These are phyloP conservation scores for Apophysomyces ossiformis DNA, from an alignment of 371 early-diverging fungal genomes.

Conservation along the genomic window DNA sequence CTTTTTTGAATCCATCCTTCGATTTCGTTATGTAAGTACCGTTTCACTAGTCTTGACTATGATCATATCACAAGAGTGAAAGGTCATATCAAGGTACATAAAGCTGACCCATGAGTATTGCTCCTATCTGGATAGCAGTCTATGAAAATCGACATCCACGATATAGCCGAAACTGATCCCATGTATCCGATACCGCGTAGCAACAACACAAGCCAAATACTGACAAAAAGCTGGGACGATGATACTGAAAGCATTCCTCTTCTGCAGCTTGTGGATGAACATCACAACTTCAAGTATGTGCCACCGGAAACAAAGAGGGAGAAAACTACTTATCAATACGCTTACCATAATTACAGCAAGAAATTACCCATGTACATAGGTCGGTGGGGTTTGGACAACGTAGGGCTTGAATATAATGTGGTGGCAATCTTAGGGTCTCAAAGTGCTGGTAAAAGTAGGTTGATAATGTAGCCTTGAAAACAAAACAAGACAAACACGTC, in stretches of 20 bases:
- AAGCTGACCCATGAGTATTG: not conserved
- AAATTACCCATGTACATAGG: slow-evolving; percentile 75
- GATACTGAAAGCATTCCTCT: slow-evolving; percentile 53
- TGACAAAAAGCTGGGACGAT: slow-evolving; percentile 27
- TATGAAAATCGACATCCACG: not conserved
- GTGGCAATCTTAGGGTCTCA: slow-evolving; percentile 99
- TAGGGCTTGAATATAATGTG: slow-evolving; percentile 94
- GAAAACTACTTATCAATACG: not conserved
- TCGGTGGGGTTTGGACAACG: slow-evolving; percentile 83
- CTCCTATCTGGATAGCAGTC: not conserved
- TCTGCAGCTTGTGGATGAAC: slow-evolving; percentile 84
- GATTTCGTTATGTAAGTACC: no score
- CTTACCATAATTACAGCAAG: slow-evolving; percentile 42
- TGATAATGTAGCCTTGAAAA: not conserved
- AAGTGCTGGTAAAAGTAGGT: slow-evolving; percentile 95
- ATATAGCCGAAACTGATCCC: not conserved
- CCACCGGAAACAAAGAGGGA: not conserved
- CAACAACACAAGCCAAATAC: not conserved
- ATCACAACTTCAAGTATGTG: slow-evolving; percentile 83
- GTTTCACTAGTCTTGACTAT: no score
- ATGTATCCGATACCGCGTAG: not conserved
- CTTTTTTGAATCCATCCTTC: no score
- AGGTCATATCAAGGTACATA: no score
- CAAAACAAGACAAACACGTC: not conserved
- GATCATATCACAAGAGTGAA: no score